Conservation (phyloP, 768 basidiomycete species). For the Gloeophyllum trabeum region DNA sequence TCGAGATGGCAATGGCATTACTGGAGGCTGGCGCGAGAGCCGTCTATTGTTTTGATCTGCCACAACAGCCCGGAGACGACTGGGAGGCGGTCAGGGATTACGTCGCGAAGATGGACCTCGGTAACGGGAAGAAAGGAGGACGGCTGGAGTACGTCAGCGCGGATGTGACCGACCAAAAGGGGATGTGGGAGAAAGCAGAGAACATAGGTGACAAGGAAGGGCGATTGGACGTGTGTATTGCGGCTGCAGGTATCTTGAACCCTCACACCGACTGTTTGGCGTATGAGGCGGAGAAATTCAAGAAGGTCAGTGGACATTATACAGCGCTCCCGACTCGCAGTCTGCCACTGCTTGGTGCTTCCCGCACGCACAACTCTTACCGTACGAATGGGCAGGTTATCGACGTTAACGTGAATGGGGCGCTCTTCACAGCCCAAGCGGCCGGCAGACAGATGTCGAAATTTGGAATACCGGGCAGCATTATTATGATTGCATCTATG, state of each 20-base stretch:
- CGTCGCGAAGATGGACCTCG: constrained; percentile 22
- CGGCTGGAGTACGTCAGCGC: constrained; percentile 51
- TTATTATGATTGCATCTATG: constrained; percentile 33
- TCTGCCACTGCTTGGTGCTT: constrained; percentile 59
- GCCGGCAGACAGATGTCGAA: constrained; percentile 23
- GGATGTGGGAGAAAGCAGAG: constrained; percentile 42
- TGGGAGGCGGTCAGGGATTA: constrained; percentile 44
- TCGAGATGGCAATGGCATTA: constrained; percentile 71
- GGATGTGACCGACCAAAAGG: constrained; percentile 20
- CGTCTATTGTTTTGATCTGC: constrained; percentile 62
- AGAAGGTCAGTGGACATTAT: constrained; percentile 60
- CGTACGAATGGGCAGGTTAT: constrained; percentile 33
- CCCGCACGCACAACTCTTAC: constrained; percentile 34
- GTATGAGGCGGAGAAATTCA: constrained; percentile 55
- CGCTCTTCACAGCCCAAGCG: constrained; percentile 24
- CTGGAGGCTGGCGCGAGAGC: constrained; percentile 63
- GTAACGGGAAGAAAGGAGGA: constrained; percentile 14
- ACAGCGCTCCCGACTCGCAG: constrained; percentile 46
- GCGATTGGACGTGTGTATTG: constrained; percentile 15
- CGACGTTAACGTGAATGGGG: constrained; percentile 45
- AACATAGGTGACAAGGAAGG: constrained; percentile 62
- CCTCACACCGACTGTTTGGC: constrained; percentile 39
- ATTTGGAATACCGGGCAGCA: constrained; percentile 24
- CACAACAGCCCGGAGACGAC: constrained; percentile 39
- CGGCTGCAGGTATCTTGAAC: constrained; percentile 41